Evolutionary conservation across 2,329 filamentous ascomycete species (phyloP), one percentile per base, ranked within the genome.

Genomic region (Cercospora sesami): DNA sequence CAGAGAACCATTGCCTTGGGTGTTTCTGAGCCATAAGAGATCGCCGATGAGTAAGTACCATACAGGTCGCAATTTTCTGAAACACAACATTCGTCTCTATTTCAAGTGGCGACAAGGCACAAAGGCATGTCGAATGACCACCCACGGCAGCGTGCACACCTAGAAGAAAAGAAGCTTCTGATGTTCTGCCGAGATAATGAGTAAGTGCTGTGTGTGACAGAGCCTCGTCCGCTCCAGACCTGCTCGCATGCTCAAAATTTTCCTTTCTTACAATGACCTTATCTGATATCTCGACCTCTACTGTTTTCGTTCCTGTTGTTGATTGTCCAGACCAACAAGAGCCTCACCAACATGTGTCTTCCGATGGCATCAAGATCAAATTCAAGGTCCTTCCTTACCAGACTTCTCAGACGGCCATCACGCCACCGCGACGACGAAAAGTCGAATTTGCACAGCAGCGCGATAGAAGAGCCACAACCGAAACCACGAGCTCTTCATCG

Each of bases 341-440:
- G 3, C 10, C 0, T 7, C 23, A 64, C 9, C 62, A 58, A 42
- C 31, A 64, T 64, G 62, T 64, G 62, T 45, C 62, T 64, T 23
- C 51, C 62, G 36, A 26, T 62, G 51, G 33, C 28, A 36, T 64
- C 62, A 64, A 48, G 53, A 30, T 64, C 62, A 64, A 45, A 18
- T n/a, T 64, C 62, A 64, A 58, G 18, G n/a, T 64, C 62, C 9
- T 59, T 64, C 51, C 62, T 64, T 53, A 21, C 51, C 30, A 58
- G 26, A 64, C 62, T 64, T 8, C 9, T 45, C 18, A 31, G 18
- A 9, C 33, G 62, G 30, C 28, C 12, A 12, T 30, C 60, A 21
- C 60, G 23, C 45, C 61, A 31, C 26, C 18, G n/a, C 21, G 26
- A 63, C 12, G 18, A 64, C 10, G 62, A 64, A 28, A 59, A 58